These are phyloP conservation scores for Cercospora citrullina DNA, from an alignment of 2,329 filamentous ascomycete species.

Conservation along the genomic window DNA sequence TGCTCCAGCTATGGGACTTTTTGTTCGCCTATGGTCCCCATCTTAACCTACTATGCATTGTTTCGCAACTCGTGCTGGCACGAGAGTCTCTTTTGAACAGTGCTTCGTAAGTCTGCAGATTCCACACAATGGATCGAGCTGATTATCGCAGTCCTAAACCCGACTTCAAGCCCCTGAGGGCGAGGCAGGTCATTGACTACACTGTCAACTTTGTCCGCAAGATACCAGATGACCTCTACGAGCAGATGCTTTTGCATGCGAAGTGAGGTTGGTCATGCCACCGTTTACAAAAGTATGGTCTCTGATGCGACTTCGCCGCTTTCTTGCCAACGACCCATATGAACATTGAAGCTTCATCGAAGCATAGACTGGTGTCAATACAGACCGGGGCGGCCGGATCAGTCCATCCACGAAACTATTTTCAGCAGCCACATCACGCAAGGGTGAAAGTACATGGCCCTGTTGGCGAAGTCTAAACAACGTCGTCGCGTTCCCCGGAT, in stretches of 20 bases:
- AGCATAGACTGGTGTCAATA: not conserved
- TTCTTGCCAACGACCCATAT: not conserved
- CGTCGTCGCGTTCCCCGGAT: not conserved
- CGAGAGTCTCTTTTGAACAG: constrained; percentile 80
- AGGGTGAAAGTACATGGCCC: not conserved
- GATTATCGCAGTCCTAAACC: constrained; percentile 69
- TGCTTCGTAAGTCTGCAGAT: constrained; percentile 63
- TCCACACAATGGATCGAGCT: not conserved
- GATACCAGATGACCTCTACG: constrained; percentile 87
- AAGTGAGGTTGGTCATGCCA: constrained; percentile 52
- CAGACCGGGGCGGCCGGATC: not conserved
- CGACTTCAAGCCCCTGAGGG: constrained; percentile 39
- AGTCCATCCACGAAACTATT: not conserved
- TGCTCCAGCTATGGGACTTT: constrained; percentile 93
- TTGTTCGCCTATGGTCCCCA: constrained; percentile 94
- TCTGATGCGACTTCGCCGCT: not conserved
- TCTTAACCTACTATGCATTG: constrained; percentile 93
- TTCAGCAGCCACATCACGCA: not conserved
- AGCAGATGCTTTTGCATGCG: constrained; percentile 84
- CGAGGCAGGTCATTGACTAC: constrained; percentile 49
- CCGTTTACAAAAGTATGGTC: not conserved
- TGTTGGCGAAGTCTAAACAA: not conserved
- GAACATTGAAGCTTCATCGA: not conserved
- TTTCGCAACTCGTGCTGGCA: constrained; percentile 89
- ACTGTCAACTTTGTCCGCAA: constrained; percentile 85